Base-by-base conservation (phyloP, 2,329 filamentous ascomycete genomes). In the Plenodomus lindquistii region DNA sequence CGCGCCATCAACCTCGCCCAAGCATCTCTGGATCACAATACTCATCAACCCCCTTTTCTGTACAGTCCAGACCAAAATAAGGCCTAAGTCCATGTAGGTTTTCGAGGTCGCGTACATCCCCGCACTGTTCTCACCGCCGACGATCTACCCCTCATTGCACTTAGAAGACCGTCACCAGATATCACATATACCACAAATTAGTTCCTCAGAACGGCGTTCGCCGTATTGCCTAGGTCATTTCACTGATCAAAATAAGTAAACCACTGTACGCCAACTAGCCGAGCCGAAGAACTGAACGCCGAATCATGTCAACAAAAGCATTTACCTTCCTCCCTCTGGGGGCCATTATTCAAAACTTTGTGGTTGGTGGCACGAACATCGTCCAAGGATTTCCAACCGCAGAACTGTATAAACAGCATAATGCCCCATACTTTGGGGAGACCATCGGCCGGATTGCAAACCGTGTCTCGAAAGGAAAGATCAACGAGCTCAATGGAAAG, bases 401-500 rank as follows among this genome's bases (percentile, higher is more conserved):
- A 44, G 84, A 88, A 37, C 83, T 86, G 52, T 97, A 97, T 76
- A 81, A 81, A 57, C 75, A 83, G 60, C 56, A 92, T 78, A 93
- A 94, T 75, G 77, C 74, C 10, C 85, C 89, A 1, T 92, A 85
- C 78, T 97, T 96, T 69, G 93, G 94, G 56, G 92, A 93, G 71
- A 97, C 91, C 37, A 96, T 97, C 70, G 94, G 94, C 46, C 89
- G 83, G 34, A 79, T 84, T 22, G 82, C 91, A 52, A 97, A 97
- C 77, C 87, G 93, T 48, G 85, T 96, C 69, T 82, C 84, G 47
- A 78, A 81, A 65, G 91, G 86, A 20, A 80, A 83, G 59, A 85
- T 97, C 69, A 75, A 85, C 57, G 79, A 79, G 42, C 75, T 97
- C 61, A 96, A 96, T 72, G 80, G 80, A 13, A 81, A 83, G 64